Evolutionary conservation across 805 yeast species (phyloP), one percentile per base, ranked within the genome.

Genomic region (Maudiozyma pseudohumilis): DNA sequence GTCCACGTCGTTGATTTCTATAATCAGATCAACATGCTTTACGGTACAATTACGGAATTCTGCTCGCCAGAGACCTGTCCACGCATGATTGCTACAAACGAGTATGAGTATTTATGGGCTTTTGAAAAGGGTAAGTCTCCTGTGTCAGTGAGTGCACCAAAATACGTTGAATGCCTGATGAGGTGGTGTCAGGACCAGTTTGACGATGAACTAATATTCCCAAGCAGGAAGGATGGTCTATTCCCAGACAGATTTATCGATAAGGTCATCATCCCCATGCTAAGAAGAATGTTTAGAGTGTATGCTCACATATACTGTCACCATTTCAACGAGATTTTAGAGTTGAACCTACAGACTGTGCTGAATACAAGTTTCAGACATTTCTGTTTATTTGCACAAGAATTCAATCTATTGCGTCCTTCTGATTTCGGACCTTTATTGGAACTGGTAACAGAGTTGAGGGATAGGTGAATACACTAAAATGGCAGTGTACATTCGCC

Each of bases 291-390:
- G 35, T 92, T 88, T 61, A 72, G 98, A 56, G 87, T 92, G 3
- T 92, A 92, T 55, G 97, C 98, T 1, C 99, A 92, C 62, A 84
- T 92, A 31, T 92, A 92, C 61, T 92, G 98, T 55, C 97, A 92
- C 55, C 99, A 92, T 59, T 89, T 92, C 60, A 95, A 87, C 56
- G 96, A 89, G 60, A 83, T 92, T 40, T 75, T 87, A 29, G 97
- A 88, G 56, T 68, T 92, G 48, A 95, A 95, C 2, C 66, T 89
- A 50, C 96, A 88, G 58, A 82, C 94, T 10, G 95, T 89, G 50
- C 69, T 89, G 47, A 92, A 92, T 56, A 89, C 98, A 5, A 81
- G 95, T 52, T 75, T 89, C 52, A 92, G 94, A 63, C 98, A 89
- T 59, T 92, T 87, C 55, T 86, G 87, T 20, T 67, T 89, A 45